Conservation (phyloP, 2,329 filamentous ascomycete species). For the Nannizzia gypsea region DNA sequence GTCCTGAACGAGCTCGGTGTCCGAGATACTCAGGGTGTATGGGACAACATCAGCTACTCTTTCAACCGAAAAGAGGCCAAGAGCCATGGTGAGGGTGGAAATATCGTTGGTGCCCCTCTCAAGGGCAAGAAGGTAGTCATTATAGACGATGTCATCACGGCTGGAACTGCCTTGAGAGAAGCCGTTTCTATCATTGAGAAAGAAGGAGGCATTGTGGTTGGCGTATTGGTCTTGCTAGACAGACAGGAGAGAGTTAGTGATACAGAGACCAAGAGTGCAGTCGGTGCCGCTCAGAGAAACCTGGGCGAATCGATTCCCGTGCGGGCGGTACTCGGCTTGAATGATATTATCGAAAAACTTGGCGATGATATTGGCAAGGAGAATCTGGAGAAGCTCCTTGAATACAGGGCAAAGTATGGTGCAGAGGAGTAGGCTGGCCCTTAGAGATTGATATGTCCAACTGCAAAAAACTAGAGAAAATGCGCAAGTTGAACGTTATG, state of each 20-base stretch:
- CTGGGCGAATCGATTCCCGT: conserved; percentile 61
- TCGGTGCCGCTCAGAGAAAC: conserved; percentile 74
- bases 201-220: conserved; percentile 73
- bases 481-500: neutral
- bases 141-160: conserved; percentile 93
- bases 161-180: conserved; percentile 85
- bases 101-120: conserved; percentile 76
- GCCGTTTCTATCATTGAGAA: conserved; percentile 78
- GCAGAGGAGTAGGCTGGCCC: conserved; percentile 16
- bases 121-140: conserved; percentile 79
- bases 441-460: neutral
- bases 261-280: conserved; percentile 58
- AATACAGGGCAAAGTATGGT: conserved; percentile 49
- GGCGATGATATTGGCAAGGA: conserved; percentile 49
- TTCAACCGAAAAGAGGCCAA: conserved; percentile 97
- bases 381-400: conserved; percentile 56
- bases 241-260: conserved; percentile 53
- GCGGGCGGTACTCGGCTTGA: conserved; percentile 61
- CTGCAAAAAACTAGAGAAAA: no score
- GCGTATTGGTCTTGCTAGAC: conserved; percentile 80
- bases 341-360: conserved; percentile 66
- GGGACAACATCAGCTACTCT: conserved; percentile 62
- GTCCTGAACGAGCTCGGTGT: conserved; percentile 64
- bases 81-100: conserved; percentile 87
- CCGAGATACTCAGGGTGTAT: conserved; percentile 50